Percentiles rank a stretch among this genome's conserved stretches.
These are phyloP conservation scores for Flueggea neowawraea DNA, from an alignment of 441 rosid genomes.

Conservation along the genomic window DNA sequence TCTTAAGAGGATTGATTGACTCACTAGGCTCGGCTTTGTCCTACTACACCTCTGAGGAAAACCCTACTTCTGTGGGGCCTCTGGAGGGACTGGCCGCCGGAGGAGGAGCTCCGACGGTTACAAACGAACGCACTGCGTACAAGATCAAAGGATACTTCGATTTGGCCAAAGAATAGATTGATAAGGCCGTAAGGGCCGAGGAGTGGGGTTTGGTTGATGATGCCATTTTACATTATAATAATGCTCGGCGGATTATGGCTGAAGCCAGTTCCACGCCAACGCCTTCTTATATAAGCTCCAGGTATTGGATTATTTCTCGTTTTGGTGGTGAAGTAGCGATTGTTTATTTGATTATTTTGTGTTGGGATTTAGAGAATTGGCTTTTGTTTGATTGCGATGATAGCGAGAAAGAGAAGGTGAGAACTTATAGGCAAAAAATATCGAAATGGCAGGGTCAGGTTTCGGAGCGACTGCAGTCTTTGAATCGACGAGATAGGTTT, in stretches of 20 bases:
- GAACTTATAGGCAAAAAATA: constrained; percentile 77
- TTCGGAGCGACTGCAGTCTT: constrained; percentile 69
- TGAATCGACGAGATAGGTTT: constrained; percentile 34
- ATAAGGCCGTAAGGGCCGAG: constrained; percentile 76
- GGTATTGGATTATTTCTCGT: constrained; percentile 32
- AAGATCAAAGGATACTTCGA: constrained; percentile 88
- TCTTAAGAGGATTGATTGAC: too few species aligned
- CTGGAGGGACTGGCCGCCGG: constrained; percentile 32
- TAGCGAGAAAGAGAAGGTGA: constrained; percentile 84
- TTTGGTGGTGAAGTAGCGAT: neutral
- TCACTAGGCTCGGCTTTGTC: too few species aligned
- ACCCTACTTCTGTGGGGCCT: too few species aligned
- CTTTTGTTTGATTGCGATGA: constrained; percentile 4
- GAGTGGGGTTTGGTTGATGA: constrained; percentile 87
- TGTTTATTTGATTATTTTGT: neutral
- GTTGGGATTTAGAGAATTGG: neutral
- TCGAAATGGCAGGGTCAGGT: constrained; percentile 88
- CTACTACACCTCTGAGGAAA: too few species aligned
- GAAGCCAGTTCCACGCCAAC: constrained; percentile 66
- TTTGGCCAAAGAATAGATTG: constrained; percentile 79
- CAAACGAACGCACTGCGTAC: constrained; percentile 79
- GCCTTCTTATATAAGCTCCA: constrained; percentile 65
- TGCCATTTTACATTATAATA: constrained; percentile 67
- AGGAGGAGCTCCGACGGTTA: neutral
- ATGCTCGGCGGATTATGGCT: constrained; percentile 61